A percentile compares a stretch with the other conserved stretches of the same genome.
Conservation (phyloP, 1,139 yeast species). For the Pichia sp. region DNA sequence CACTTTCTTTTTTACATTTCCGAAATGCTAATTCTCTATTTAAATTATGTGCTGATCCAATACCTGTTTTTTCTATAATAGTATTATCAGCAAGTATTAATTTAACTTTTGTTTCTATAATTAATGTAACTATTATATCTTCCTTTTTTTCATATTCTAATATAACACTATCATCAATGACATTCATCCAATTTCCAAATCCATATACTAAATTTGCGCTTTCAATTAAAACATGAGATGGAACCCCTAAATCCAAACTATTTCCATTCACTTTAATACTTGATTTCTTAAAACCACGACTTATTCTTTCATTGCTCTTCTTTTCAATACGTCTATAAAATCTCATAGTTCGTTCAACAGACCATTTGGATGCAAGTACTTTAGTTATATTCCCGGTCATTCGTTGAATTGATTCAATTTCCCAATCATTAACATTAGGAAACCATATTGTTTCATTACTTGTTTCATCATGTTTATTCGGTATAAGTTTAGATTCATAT, state of each 20-base stretch:
- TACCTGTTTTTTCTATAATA: constrained; percentile 35
- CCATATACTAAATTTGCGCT: constrained; percentile 66
- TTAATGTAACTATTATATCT: constrained; percentile 17
- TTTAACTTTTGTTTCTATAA: constrained; percentile 29
- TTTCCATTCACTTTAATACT: not conserved
- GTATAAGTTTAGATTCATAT: not conserved
- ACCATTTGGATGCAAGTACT: constrained; percentile 26
- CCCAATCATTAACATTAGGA: constrained; percentile 13
- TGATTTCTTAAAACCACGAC: not conserved
- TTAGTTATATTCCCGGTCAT: constrained; percentile 14
- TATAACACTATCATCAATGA: constrained; percentile 32
- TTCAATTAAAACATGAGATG: constrained; percentile 33
- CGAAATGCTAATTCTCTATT: constrained; percentile 35
- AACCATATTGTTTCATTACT: constrained; percentile 2
- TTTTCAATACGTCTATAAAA: constrained; percentile 3
- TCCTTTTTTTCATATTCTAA: constrained; percentile 29
- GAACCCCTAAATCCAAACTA: constrained; percentile 13
- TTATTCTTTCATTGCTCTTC: not conserved
- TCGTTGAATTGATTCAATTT: constrained; percentile 21
- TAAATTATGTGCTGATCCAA: constrained; percentile 35
- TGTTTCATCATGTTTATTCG: not conserved
- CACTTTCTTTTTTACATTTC: constrained; percentile 48
- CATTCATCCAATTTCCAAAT: constrained; percentile 58
- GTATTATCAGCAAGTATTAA: constrained; percentile 48
- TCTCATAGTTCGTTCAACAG: constrained; percentile 11